Evolutionary conservation across 2,329 filamentous ascomycete genomes (phyloP).

Genomic region (Fusarium sp.): DNA sequence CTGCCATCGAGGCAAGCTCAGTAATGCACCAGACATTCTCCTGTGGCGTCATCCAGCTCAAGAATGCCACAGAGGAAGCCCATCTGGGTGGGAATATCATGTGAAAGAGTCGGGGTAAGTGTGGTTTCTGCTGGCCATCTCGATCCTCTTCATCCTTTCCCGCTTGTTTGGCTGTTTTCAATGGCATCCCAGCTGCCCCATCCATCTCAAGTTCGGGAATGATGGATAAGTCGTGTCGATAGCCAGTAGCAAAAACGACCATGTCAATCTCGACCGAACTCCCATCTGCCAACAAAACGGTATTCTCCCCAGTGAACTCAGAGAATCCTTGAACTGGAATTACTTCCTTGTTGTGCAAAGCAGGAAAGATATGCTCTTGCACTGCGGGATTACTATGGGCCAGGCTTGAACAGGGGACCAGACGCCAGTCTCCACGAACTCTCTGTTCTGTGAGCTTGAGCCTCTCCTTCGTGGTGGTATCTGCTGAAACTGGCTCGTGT

Average conservation of each 20-base stretch:
- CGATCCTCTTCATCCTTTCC: neutral
- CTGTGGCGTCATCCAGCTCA: constrained; percentile 8
- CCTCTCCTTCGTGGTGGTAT: neutral
- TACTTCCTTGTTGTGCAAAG: neutral
- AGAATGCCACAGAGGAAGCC: constrained; percentile 2
- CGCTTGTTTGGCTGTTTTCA: neutral
- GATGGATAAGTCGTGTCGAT: constrained; percentile 1
- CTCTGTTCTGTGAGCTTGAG: neutral
- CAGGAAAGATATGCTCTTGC: constrained; percentile 3
- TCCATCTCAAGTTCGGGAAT: constrained; percentile 8
- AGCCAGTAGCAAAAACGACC: constrained; percentile 11
- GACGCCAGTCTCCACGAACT: neutral
- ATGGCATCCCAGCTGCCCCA: neutral
- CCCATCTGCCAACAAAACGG: neutral
- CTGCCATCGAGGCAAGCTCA: constrained; percentile 2
- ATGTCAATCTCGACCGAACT: neutral
- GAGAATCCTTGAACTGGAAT: constrained; percentile 2
- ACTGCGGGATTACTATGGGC: constrained; percentile 5
- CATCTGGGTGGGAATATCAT: constrained; percentile 9
- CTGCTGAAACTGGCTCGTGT: neutral
- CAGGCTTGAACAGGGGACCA: constrained; percentile 1
- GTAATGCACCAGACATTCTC: constrained; percentile 9
- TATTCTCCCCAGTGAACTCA: neutral
- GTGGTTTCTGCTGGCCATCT: neutral
- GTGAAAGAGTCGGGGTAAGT: neutral